Evolutionary conservation across 768 basidiomycete genomes (phyloP).

Genomic region (Mycena belliarum): DNA sequence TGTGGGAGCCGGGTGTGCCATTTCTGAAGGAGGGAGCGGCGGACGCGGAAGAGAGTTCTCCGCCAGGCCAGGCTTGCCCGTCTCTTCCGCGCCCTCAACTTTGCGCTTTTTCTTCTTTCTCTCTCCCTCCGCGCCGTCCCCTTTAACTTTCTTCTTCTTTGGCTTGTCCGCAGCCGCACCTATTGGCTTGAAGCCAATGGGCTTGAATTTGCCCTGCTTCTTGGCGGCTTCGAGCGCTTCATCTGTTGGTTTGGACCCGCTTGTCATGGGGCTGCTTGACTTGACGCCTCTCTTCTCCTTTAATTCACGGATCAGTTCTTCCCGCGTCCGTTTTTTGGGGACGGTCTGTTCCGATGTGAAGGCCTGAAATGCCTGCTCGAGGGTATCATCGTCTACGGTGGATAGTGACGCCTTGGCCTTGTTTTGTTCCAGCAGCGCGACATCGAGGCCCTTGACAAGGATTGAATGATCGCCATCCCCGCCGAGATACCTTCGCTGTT

Average conservation of each 20-base stretch:
- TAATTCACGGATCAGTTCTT: slow-evolving; percentile 71
- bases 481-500: slow-evolving; percentile 75
- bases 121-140: slow-evolving; percentile 38
- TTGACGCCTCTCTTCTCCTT: slow-evolving; percentile 59
- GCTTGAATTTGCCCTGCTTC: slow-evolving; percentile 53
- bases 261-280: slow-evolving; percentile 14
- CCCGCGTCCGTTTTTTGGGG: slow-evolving; percentile 70
- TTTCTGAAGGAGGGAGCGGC: neutral
- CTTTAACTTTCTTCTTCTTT: slow-evolving; percentile 52
- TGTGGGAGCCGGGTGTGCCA: slow-evolving; percentile 5
- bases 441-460: slow-evolving; percentile 88
- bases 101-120: slow-evolving; percentile 66
- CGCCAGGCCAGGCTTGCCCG: slow-evolving; percentile 27
- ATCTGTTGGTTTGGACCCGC: slow-evolving; percentile 32
- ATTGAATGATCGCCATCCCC: slow-evolving; percentile 85
- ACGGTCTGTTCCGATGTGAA: slow-evolving; percentile 32
- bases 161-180: slow-evolving; percentile 43
- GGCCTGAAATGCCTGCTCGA: slow-evolving; percentile 73
- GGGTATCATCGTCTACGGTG: slow-evolving; percentile 73
- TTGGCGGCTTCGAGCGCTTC: slow-evolving; percentile 47
- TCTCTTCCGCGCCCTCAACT: slow-evolving; percentile 30
- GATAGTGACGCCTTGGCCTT: slow-evolving; percentile 64
- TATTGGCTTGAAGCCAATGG: slow-evolving; percentile 71
- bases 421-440: slow-evolving; percentile 81
- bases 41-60: slow-evolving; percentile 6